Conservation (phyloP, 768 basidiomycete genomes). For the Cystofilobasidium ferigula region DNA sequence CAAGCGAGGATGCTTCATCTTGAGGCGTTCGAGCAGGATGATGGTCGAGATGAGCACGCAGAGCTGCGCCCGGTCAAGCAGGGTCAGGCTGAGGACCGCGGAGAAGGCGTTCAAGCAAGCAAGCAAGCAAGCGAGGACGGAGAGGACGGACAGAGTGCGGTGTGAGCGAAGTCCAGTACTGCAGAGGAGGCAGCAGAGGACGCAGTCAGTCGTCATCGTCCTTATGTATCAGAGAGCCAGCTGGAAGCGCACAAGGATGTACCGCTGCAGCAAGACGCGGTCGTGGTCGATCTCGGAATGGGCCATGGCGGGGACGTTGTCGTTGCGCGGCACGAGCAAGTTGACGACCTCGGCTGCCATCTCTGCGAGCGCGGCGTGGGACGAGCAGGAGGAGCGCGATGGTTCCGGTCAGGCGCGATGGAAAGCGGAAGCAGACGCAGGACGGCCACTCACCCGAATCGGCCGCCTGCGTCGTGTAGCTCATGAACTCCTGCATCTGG, state of each 20-base stretch:
- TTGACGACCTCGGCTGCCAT: conserved; percentile 2
- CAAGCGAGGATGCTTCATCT: neutral
- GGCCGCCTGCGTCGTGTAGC: neutral
- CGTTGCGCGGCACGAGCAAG: neutral
- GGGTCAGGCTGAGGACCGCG: neutral
- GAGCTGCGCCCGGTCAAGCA: neutral
- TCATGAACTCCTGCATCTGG: conserved; percentile 2
- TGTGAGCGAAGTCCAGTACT: conserved; percentile 14
- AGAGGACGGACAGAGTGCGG: neutral
- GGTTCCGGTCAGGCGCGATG: neutral
- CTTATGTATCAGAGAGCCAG: neutral
- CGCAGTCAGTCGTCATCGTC: neutral
- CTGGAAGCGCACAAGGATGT: neutral
- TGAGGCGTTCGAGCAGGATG: conserved; percentile 7
- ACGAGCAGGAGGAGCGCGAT: too few species aligned
- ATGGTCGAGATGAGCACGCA: conserved; percentile 8
- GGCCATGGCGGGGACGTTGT: neutral
- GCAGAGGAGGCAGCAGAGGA: neutral
- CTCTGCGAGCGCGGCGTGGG: neutral
- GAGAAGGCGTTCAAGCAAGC: too few species aligned
- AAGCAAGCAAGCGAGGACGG: neutral
- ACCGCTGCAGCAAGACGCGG: neutral
- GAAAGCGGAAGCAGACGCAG: neutral
- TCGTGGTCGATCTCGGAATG: neutral
- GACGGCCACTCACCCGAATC: neutral